Base-by-base conservation (phyloP, 2,329 filamentous ascomycete species). In the Claviceps purpurea region DNA sequence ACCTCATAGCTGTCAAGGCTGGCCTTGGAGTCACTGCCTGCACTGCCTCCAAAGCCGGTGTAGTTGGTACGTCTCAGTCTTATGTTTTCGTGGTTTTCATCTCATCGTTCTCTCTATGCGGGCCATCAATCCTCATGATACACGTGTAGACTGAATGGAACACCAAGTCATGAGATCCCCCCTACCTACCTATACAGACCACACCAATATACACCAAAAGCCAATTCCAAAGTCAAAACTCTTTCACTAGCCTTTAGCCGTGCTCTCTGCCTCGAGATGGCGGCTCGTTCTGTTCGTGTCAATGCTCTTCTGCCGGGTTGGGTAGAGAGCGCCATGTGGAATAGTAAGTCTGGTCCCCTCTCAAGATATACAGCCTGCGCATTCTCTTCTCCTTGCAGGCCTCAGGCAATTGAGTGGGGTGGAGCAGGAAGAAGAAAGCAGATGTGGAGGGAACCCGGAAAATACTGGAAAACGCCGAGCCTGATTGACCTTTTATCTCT, bases 231-330 rank as follows among this genome's bases (percentile, higher is more conserved):
- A 37, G 45, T 51, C 43, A 47, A 45, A 40, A 14, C 24, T 53
- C 53, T 60, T 34, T 34, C 30, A 3, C 54, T 62, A 85, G 84
- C 78, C 55, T 76, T 89, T 59, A 89, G 84, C 24, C 76, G 82
- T 53, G 78, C 82, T 52, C 70, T 88, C 3, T 81, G 81, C 44
- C 73, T 69, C 49, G 82, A 88, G 68, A 67, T 83, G 59, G 77
- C 77, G 50, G 68, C 72, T 55, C 71, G 73, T 47, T 76, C 77
- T 48, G 76, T 95, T 53, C 76, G 89, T 34, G 84, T 87, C 47
- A 95, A 95, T 68, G 84, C 84, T 30, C 79, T 95, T 57, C 71
- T 91, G 43, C 89, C 89, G 1, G 89, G 89, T 6, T 95, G 91
- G 71, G 83, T 94, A 58, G 74, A 85, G 52, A 91, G 87, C 46